Evolutionary conservation across 495 filamentous ascomycete genomes (phyloP), one percentile per base, ranked within the genome.

Genomic region (Massariosphaeria phaeospora): DNA sequence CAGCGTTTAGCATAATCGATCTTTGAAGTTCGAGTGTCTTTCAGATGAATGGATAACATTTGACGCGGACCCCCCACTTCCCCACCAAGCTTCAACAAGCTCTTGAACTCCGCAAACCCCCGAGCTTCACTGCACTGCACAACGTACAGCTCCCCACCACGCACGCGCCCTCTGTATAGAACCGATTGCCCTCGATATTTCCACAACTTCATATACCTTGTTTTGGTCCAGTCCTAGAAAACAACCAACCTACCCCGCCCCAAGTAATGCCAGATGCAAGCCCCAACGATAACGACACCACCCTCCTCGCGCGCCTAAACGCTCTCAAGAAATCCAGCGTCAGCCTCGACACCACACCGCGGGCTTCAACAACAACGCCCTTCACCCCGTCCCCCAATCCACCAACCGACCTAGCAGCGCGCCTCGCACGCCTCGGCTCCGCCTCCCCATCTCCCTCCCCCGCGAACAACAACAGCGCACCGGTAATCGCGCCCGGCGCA

Each of bases 241-340:
- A 26, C 36, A 20, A 47, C 11, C 43, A 29, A 15, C 48, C 2
- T 2, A 6, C 31, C 13, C 18, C 40, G 23, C 9, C 23, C 11
- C 23, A 27, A 35, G 34, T 8, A 40, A 58, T 63, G 60, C 45
- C 60, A 17, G 27, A 42, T 17, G 38, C 49, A 39, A 30, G n/a
- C 18, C 23, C 56, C 30, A 31, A 31, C 24, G 67, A 70, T 36
- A 57, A 67, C 33, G 60, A n/a, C n/a, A n/a, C n/a, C n/a, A n/a
- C 65, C 40, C 63, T 72, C 13, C 64, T 72, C 31, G 67, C 68
- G 2, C 64, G 70, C 25, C 66, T 72, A 1, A 70, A 72, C 52
- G 67, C 68, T 1, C 58, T 72, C 10, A 68, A 69, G 49, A 66
- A 63, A 23, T 66, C 67, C 1, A 52, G 48, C 18, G 57, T 70